Conservation (phyloP, 345 rosid genomes). For the Acer yangbiense region DNA sequence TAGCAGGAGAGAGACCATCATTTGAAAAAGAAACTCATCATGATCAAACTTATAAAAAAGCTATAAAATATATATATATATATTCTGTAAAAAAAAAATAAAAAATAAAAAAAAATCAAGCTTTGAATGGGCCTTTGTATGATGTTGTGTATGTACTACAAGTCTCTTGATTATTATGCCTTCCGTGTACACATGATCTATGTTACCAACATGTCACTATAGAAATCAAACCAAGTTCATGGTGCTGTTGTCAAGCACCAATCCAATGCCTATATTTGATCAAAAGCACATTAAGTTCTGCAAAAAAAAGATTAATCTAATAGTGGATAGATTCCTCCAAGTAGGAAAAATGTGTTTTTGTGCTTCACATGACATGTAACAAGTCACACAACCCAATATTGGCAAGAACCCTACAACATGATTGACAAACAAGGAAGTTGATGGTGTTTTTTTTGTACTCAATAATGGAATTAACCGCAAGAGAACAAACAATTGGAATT, state of each 20-base stretch:
- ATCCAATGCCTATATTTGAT: conserved; percentile 31
- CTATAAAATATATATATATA: neutral
- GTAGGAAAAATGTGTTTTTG: conserved; percentile 25
- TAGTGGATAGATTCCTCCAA: conserved; percentile 27
- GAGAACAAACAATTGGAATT: conserved; percentile 26
- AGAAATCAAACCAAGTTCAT: conserved; percentile 4
- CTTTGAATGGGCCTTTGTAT: neutral
- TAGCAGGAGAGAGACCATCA: neutral
- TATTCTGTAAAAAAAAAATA: conserved; percentile 4
- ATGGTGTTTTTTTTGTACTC: conserved; percentile 18
- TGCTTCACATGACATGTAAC: conserved; percentile 38
- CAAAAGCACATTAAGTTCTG: conserved; percentile 25
- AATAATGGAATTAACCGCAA: conserved; percentile 17
- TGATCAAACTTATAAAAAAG: neutral
- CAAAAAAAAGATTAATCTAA: conserved; percentile 24
- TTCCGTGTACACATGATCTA: neutral
- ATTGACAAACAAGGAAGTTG: conserved; percentile 19
- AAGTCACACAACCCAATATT: conserved; percentile 14
- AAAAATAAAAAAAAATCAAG: neutral
- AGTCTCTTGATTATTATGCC: neutral
- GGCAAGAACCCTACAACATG: conserved; percentile 18
- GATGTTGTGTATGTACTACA: neutral
- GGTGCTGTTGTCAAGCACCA: conserved; percentile 27
- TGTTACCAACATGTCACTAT: neutral
- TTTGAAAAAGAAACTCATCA: conserved; percentile 8